A percentile compares a stretch with the other conserved stretches of the same genome.
These are phyloP conservation scores for Carex scoparia DNA, from an alignment of 176 grass and related monocot species.

Conservation along the genomic window DNA sequence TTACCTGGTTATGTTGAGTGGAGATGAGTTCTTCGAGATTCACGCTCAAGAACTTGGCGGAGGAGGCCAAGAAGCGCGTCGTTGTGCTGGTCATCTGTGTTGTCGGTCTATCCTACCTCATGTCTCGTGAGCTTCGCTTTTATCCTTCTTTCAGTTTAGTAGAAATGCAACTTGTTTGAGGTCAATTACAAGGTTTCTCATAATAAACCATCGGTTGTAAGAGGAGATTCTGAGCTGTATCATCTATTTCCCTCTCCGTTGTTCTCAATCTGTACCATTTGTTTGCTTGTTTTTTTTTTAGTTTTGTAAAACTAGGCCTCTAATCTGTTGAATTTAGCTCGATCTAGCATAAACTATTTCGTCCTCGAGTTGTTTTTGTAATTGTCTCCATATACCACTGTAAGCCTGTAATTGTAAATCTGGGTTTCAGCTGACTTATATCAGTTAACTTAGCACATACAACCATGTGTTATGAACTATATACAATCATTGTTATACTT, in stretches of 20 bases:
- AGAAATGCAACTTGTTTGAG: neutral
- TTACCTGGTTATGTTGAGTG: slow-evolving; percentile 1
- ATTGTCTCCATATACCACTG: neutral
- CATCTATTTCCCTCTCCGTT: neutral
- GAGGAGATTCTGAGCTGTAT: neutral
- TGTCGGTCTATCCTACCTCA: slow-evolving; percentile 43
- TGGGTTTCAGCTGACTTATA: neutral
- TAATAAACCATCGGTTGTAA: neutral
- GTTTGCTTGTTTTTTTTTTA: neutral
- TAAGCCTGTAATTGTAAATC: neutral
- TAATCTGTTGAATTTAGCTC: neutral
- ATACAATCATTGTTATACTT: neutral
- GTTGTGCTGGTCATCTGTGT: slow-evolving; percentile 30
- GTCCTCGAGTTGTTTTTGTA: neutral
- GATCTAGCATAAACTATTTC: neutral
- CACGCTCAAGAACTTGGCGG: slow-evolving; percentile 33
- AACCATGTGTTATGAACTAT: neutral
- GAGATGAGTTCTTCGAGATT: slow-evolving; percentile 21
- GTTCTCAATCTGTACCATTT: neutral
- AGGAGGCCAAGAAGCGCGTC: slow-evolving; percentile 38
- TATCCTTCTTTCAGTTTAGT: neutral
- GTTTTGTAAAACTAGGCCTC: neutral
- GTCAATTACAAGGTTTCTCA: neutral
- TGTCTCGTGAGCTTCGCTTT: slow-evolving; percentile 38
- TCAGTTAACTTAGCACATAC: neutral